Evolutionary conservation across 768 basidiomycete species (phyloP), one percentile per base, ranked within the genome.

Genomic region (Tulasnella sp.): DNA sequence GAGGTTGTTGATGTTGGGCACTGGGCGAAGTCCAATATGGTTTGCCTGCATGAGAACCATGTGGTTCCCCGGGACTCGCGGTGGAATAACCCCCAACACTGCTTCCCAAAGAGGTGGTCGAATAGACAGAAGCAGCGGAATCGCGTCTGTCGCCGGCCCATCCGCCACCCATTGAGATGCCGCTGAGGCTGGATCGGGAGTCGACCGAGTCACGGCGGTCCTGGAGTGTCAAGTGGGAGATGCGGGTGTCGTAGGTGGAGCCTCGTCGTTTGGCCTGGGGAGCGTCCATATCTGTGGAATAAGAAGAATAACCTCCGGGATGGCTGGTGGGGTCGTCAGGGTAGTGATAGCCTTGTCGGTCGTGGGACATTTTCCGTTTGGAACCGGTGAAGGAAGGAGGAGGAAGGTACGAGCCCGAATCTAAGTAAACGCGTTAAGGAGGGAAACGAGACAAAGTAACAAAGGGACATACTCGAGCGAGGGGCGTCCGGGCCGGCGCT

Each of bases 231-330:
- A 88, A 73, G 63, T 84, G 81, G 12, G 82, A 81, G 63, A 91
- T 79, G 49, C 82, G 73, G 6, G 84, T 82, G 63, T 91, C 89
- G 63, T 88, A 77, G 21, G 84, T 79, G 15, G 90, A 92, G 31
- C 86, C 84, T 46, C 89, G 79, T 62, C 89, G 80, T 68, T 92
- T 92, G 45, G 83, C 78, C 15, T 84, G 80, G 35, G 83, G 87
- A 6, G 71, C 79, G 34, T 62, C 54, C 58, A 84, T 19, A 29
- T 58, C 57, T 21, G 36, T n/a, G 29, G 29, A 21, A 27, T 43
- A 54, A 7, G 32, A 35, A 7, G 41, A 27, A 48, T 45, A 57
- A 8, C 55, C 42, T 35, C 39, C 36, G 23, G 36, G 36, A 39
- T 54, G 39, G 52, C 19, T 31, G n/a, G 31, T 25, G 15, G 31